Evolutionary conservation across 306 rosid species (phyloP), one percentile per base, ranked within the genome.

Genomic region (Elaeagnus macrophylla): DNA sequence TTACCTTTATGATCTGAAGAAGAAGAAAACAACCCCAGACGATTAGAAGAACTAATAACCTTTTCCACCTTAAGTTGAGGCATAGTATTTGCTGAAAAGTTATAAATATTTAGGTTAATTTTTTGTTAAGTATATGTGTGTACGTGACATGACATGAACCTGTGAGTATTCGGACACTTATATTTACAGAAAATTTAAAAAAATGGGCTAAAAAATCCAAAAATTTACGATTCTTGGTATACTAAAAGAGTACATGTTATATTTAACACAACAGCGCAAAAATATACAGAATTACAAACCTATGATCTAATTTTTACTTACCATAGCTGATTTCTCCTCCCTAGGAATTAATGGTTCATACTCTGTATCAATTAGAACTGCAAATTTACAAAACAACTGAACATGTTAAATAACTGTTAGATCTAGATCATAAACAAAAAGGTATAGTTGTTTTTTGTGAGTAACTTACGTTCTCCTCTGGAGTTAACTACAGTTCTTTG

Each of bases 1-100:
- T 85, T 51, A 58, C 97, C 85, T 86, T 90, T 55, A 83, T 36
- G 68, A 90, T 60, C 73, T 90, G 95, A 66, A 90, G 73, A 45
- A 71, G 62, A 37, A 90, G 81, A 70, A 86, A 90, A 69, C 45
- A 53, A 60, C 46, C 61, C 97, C 95, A 90, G 12, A 86, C 85
- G 18, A 12, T 9, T 10, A 81, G 7, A 53, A 86, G 58, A 20
- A 72, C 77, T 19, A 68, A 38, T 48, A 79, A 32, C 77, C 77
- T 68, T 64, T 79, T 77, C 97, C 94, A 90, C 55, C 71, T 73
- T 51, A 90, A 76, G 69, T 90, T 90, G 69, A 75, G 58, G 65
- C 78, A 63, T 0, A 90, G 53, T 66, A 56, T 72, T 86, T 90
- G 75, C 95, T 86, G 82, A 68, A 59, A 41, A 9, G 32, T 36